Evolutionary conservation across 2,329 filamentous ascomycete genomes (phyloP).

Genomic region (Microdochium nivale): DNA sequence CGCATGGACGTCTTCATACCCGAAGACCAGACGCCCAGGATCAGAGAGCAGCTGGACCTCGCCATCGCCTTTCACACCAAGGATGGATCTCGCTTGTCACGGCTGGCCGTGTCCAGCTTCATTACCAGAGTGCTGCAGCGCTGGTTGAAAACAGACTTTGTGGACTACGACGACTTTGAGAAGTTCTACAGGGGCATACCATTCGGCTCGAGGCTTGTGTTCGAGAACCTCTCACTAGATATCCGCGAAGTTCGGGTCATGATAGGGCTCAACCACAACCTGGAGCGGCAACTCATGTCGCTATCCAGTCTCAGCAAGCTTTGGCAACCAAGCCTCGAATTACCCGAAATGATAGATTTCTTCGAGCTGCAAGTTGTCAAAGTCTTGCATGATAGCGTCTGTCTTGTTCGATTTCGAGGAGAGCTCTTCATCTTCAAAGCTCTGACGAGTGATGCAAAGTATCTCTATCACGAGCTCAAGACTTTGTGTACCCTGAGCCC

Average conservation of each 20-base stretch:
- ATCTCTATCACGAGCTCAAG: slow-evolving; percentile 52
- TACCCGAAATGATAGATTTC: slow-evolving; percentile 42
- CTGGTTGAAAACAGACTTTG: slow-evolving; percentile 33
- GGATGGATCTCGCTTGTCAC: slow-evolving; percentile 35
- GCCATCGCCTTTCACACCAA: slow-evolving; percentile 47
- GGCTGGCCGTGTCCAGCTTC: slow-evolving; percentile 43
- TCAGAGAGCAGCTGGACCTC: slow-evolving; percentile 39
- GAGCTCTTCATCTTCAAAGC: slow-evolving; percentile 47
- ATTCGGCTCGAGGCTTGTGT: slow-evolving; percentile 49
- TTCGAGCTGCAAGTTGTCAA: slow-evolving; percentile 37
- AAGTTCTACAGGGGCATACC: slow-evolving; percentile 36
- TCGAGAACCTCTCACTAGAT: slow-evolving; percentile 40
- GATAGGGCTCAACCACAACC: slow-evolving; percentile 39
- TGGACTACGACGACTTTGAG: slow-evolving; percentile 17
- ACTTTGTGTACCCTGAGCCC: slow-evolving; percentile 41
- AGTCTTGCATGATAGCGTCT: slow-evolving; percentile 52
- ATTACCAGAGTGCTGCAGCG: slow-evolving; percentile 44
- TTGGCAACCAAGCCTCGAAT: slow-evolving; percentile 31
- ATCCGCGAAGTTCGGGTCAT: slow-evolving; percentile 34
- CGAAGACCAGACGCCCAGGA: slow-evolving; percentile 30
- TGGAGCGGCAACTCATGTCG: slow-evolving; percentile 44
- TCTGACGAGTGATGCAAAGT: slow-evolving; percentile 47
- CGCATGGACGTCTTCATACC: slow-evolving; percentile 51
- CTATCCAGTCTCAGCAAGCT: slow-evolving; percentile 28
- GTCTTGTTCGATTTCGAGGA: slow-evolving; percentile 36